Evolutionary conservation across 2,329 filamentous ascomycete genomes (phyloP).

Genomic region (Talaromyces sp.): DNA sequence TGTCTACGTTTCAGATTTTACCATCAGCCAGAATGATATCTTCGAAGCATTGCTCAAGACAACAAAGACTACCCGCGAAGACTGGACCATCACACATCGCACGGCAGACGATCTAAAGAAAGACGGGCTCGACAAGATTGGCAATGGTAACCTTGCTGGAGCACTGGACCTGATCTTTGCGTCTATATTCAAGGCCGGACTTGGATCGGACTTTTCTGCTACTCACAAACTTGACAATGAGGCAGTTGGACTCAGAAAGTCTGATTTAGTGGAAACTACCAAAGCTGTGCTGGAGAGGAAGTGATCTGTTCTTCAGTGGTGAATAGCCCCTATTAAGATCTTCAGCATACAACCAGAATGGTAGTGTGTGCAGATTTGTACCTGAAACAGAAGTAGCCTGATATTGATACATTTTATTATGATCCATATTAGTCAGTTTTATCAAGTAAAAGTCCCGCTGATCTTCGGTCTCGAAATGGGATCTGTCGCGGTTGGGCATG

Average conservation of each 20-base stretch:
- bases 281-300: not conserved
- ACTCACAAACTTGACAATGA: conserved; percentile 8
- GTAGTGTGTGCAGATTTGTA: not conserved
- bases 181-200: not conserved
- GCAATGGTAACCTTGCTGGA: not conserved
- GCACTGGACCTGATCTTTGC: conserved; percentile 14
- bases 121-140: conserved; percentile 8
- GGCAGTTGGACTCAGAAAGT: not conserved
- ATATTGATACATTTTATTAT: not conserved
- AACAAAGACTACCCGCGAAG: conserved; percentile 2
- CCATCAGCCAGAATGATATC: conserved; percentile 11
- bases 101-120: not conserved
- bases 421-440: not conserved
- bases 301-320: not conserved
- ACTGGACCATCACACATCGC: conserved; percentile 11
- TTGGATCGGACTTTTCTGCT: conserved; percentile 9
- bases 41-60: conserved; percentile 12
- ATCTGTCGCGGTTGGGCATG: not conserved
- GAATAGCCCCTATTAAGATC: too few relatives aligned
- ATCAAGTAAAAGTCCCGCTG: not conserved
- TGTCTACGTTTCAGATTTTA: conserved; percentile 7
- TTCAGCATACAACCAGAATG: too few relatives aligned
- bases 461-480: not conserved
- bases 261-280: not conserved
- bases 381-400: not conserved